Percentiles rank a stretch among this genome's conserved stretches.
phyloP scores from a whole-genome alignment of 2,329 filamentous ascomycete species.

The Gaeumannomyces tritici region DNA sequence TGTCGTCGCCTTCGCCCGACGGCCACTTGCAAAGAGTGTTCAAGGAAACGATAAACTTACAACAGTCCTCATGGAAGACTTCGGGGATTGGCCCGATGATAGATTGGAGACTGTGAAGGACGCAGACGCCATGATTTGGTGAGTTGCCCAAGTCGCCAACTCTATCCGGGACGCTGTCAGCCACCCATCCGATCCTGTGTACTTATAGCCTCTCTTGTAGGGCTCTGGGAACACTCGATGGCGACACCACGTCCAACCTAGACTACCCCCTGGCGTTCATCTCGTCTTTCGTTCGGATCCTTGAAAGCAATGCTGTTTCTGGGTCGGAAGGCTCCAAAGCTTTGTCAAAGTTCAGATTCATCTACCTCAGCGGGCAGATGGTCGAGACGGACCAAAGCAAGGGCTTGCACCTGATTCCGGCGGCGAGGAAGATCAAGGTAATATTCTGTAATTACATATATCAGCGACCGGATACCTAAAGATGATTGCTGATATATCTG shows the following conservation, averaged over 20 bases:
- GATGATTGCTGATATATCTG: background rate
- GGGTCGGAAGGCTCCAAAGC: background rate
- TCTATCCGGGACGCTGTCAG: background rate
- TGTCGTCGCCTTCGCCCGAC: background rate
- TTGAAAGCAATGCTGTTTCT: background rate
- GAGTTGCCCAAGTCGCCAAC: background rate
- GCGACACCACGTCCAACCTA: background rate
- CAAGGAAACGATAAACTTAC: background rate
- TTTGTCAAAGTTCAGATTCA: background rate
- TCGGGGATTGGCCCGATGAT: background rate
- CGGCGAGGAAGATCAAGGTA: slow-evolving; percentile 2
- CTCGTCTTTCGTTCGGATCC: background rate
- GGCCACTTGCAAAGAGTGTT: background rate
- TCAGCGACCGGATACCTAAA: background rate
- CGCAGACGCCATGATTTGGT: slow-evolving; percentile 3
- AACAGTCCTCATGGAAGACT: background rate
- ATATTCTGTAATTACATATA: too few species aligned
- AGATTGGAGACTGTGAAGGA: background rate
- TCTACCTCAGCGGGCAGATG: slow-evolving; percentile 1
- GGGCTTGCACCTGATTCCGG: background rate
- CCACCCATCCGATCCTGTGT: background rate
- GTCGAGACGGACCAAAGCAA: slow-evolving; percentile 3
- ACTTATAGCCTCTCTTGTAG: background rate
- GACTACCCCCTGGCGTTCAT: background rate
- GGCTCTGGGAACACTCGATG: background rate